These are phyloP conservation scores for Corrigiola litoralis DNA, from an alignment of 179 eudicot genomes.

Conservation along the genomic window DNA sequence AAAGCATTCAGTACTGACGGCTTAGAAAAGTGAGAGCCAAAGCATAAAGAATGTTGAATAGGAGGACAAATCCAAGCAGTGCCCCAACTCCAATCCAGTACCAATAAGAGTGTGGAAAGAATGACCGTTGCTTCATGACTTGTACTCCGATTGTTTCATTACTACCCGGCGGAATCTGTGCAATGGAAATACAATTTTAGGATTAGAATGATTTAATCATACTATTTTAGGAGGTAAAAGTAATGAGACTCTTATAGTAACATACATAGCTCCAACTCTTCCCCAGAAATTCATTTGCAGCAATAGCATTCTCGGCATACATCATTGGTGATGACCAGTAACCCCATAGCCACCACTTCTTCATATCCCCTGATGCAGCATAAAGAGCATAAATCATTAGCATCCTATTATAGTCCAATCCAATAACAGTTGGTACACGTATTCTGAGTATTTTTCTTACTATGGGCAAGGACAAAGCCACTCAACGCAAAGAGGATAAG, in stretches of 20 bases:
- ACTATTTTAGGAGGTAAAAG: no score
- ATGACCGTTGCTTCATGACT: constrained; percentile 24
- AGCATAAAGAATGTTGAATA: constrained; percentile 24
- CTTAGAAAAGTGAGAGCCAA: constrained; percentile 35
- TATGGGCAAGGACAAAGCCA: constrained; percentile 45
- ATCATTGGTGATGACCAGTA: constrained; percentile 45
- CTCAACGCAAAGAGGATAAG: constrained; percentile 40
- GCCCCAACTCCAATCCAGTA: constrained; percentile 29
- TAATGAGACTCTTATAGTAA: neutral
- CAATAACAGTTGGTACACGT: neutral
- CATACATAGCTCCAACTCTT: constrained; percentile 30
- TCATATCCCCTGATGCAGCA: constrained; percentile 20
- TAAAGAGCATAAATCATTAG: neutral
- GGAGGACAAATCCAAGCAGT: constrained; percentile 28
- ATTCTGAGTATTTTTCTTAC: constrained; percentile 21
- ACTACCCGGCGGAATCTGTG: constrained; percentile 17
- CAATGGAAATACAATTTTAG: neutral
- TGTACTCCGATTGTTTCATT: constrained; percentile 21
- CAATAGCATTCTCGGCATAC: constrained; percentile 43
- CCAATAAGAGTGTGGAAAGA: constrained; percentile 21
- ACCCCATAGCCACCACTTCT: constrained; percentile 35
- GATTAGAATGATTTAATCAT: no score
- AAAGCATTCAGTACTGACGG: constrained; percentile 28
- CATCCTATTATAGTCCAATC: neutral
- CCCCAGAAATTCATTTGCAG: constrained; percentile 41